Conservation (phyloP, 2,329 filamentous ascomycete genomes). For the Neospermospora avenae region DNA sequence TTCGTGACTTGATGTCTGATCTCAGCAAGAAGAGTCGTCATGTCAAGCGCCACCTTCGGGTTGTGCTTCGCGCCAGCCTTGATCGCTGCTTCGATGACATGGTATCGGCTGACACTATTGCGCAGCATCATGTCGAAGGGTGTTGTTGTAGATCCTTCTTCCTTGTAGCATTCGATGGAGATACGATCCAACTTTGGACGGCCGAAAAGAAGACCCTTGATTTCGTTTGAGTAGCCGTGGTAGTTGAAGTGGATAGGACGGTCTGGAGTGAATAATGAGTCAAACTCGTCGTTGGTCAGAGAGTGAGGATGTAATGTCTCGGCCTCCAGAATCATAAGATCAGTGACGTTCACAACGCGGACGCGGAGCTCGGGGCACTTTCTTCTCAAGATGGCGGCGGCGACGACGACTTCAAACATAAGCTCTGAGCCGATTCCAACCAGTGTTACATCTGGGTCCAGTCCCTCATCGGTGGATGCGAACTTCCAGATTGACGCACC, state of each 20-base stretch:
- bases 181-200: slow-evolving; percentile 50
- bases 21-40: slow-evolving; percentile 46
- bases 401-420: slow-evolving; percentile 62
- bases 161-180: slow-evolving; percentile 56
- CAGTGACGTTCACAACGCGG: slow-evolving; percentile 63
- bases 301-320: slow-evolving; percentile 57
- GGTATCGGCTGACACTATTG: slow-evolving; percentile 57
- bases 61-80: slow-evolving; percentile 46
- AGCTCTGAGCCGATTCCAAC: slow-evolving; percentile 64
- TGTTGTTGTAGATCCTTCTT: slow-evolving; percentile 65
- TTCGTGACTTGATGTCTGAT: slow-evolving; percentile 48
- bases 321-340: slow-evolving; percentile 59
- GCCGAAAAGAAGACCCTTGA: slow-evolving; percentile 60
- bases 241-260: slow-evolving; percentile 62
- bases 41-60: slow-evolving; percentile 42
- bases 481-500: slow-evolving; percentile 62
- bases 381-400: slow-evolving; percentile 51
- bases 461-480: slow-evolving; percentile 53
- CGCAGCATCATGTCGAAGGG: slow-evolving; percentile 68
- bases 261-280: slow-evolving; percentile 54
- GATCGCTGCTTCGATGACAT: slow-evolving; percentile 55
- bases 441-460: slow-evolving; percentile 59
- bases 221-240: slow-evolving; percentile 60
- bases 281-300: slow-evolving; percentile 49
- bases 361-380: slow-evolving; percentile 51